phyloP scores from a whole-genome alignment of 148 eudicot genomes.

The Spergularia bocconei region DNA sequence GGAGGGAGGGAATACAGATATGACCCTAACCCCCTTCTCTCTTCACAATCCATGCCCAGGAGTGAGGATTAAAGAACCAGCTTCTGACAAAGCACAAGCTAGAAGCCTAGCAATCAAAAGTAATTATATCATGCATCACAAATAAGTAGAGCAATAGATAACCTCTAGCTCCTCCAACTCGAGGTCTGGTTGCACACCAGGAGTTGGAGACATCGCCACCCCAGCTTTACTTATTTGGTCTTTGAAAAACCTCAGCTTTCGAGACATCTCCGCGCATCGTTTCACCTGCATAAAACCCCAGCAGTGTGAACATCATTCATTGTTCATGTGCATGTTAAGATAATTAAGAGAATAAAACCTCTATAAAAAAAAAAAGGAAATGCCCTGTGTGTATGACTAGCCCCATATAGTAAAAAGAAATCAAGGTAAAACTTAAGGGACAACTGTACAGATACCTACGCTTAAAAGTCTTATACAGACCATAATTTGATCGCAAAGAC shows the following conservation, averaged over 20 bases:
- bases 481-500: not conserved
- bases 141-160: slow-evolving; percentile 23
- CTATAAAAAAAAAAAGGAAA: not conserved
- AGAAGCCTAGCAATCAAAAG: not conserved
- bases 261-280: slow-evolving; percentile 98
- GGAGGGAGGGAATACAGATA: not conserved
- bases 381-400: not conserved
- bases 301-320: not conserved
- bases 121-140: not conserved
- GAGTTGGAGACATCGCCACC: slow-evolving; percentile 49
- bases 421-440: not conserved
- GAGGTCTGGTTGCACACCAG: slow-evolving; percentile 62
- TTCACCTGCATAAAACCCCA: slow-evolving; percentile 59
- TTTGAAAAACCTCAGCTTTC: slow-evolving; percentile 89
- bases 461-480: not conserved
- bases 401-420: not conserved
- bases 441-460: not conserved
- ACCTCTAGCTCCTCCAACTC: slow-evolving; percentile 97
- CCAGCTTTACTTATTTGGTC: slow-evolving; percentile 95
- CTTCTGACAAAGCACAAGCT: not conserved
- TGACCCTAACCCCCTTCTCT: not conserved
- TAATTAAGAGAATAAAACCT: slow-evolving; percentile 5
- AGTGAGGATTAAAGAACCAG: not conserved
- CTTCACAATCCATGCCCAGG: not conserved
- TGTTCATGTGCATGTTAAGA: not conserved